Base-by-base conservation (phyloP, 495 filamentous ascomycete genomes). In the Pseudotulostoma volvatum region DNA sequence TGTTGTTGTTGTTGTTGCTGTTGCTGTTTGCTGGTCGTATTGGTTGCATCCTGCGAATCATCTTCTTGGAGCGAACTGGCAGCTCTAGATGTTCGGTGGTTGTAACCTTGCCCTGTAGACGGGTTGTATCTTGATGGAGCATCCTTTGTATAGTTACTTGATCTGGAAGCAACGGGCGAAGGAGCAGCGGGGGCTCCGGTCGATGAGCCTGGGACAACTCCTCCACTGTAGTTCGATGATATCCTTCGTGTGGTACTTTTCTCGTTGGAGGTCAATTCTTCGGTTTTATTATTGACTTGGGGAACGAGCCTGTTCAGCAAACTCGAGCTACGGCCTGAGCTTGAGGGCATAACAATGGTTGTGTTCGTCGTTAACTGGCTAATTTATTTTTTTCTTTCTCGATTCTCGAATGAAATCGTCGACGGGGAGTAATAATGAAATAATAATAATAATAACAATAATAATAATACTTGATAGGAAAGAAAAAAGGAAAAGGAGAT, bases 291-390 rank as follows among this genome's bases (percentile, higher is more conserved):
- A 37, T 57, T 46, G 7, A 56, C 55, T 13, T 55, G 55, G 7
- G 57, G 57, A 47, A 73, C 70, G 34, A 48, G 44, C 49, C 73
- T 72, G 57, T 78, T 79, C 37, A 66, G 57, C 9, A 73, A 16
- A 46, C n/a, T n/a, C n/a, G n/a, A n/a, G n/a, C n/a, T n/a, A n/a
- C n/a, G n/a, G n/a, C n/a, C n/a, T n/a, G n/a, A n/a, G n/a, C n/a
- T n/a, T n/a, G n/a, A n/a, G n/a, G n/a, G n/a, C n/a, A n/a, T n/a
- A n/a, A n/a, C n/a, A n/a, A n/a, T n/a, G n/a, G n/a, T n/a, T n/a
- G n/a, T n/a, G n/a, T n/a, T n/a, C n/a, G n/a, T n/a, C n/a, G n/a
- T n/a, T n/a, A n/a, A n/a, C n/a, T n/a, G n/a, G n/a, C n/a, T n/a
- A n/a, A n/a, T n/a, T n/a, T n/a, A n/a, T n/a, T n/a, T n/a, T n/a